phyloP scores from a whole-genome alignment of 2,329 filamentous ascomycete genomes.

The Exophiala mesophila region DNA sequence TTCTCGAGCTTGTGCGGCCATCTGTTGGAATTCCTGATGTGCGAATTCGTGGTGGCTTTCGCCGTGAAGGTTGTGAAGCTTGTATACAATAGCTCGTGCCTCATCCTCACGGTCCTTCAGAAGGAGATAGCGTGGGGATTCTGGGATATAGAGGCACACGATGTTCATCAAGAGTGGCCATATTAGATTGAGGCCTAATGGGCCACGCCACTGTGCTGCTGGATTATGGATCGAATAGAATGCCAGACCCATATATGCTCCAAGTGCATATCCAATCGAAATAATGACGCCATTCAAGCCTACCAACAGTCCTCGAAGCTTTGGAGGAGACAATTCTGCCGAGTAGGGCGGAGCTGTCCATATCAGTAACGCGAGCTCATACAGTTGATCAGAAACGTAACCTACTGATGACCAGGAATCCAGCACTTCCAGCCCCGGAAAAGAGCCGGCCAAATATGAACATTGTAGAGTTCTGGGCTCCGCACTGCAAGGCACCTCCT shows the following conservation, averaged over 20 bases:
- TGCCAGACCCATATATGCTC: slow-evolving; percentile 18
- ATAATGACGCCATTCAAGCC: slow-evolving; percentile 21
- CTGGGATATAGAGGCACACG: slow-evolving; percentile 26
- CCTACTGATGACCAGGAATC: slow-evolving; percentile 15
- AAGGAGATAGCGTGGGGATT: slow-evolving; percentile 28
- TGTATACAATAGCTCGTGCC: slow-evolving; percentile 24
- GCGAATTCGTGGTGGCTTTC: slow-evolving; percentile 19
- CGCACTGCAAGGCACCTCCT: slow-evolving; percentile 14
- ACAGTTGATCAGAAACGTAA: background rate
- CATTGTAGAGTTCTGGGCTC: slow-evolving; percentile 10
- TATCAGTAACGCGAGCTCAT: background rate
- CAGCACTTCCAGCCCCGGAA: slow-evolving; percentile 15
- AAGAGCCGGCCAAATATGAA: slow-evolving; percentile 18
- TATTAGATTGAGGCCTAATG: slow-evolving; percentile 16
- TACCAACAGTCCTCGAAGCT: slow-evolving; percentile 20
- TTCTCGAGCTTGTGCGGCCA: slow-evolving; percentile 19
- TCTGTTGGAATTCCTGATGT: slow-evolving; percentile 19
- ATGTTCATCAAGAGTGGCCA: slow-evolving; percentile 22
- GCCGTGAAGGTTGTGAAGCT: slow-evolving; percentile 15
- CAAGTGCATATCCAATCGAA: slow-evolving; percentile 18
- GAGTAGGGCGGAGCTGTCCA: slow-evolving; percentile 5
- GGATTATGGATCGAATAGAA: slow-evolving; percentile 16
- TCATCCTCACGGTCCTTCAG: slow-evolving; percentile 27
- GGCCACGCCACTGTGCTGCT: slow-evolving; percentile 16
- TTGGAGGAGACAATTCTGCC: slow-evolving; percentile 20